Evolutionary conservation across 1,284 basidiomycete genomes (phyloP).

Genomic region (Dichomitus squalens): DNA sequence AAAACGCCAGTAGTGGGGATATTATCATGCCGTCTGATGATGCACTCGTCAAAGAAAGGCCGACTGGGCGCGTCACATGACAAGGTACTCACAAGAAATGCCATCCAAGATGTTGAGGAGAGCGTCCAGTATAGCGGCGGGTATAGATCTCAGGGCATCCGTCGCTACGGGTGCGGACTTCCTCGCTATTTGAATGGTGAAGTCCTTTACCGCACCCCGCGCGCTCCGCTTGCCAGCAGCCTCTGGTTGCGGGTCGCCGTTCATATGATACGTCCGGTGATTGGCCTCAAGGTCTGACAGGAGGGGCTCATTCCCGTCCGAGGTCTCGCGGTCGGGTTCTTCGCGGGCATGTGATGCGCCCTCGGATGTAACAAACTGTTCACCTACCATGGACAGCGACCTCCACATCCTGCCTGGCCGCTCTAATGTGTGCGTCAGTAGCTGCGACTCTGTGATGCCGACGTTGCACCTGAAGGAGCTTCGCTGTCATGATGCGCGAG

Average conservation of each 20-base stretch:
- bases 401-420: conserved; percentile 54
- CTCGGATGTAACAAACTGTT: conserved; percentile 4
- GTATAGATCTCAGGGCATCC: conserved; percentile 57
- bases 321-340: conserved; percentile 1
- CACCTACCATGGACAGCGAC: conserved; percentile 6
- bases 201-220: conserved; percentile 11
- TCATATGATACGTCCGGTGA: conserved; percentile 24
- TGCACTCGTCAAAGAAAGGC: neutral
- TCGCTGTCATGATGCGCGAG: conserved; percentile 33
- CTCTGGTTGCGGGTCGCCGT: conserved; percentile 16
- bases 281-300: conserved; percentile 32
- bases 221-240: conserved; percentile 21
- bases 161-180: conserved; percentile 21
- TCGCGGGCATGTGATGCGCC: neutral
- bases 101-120: conserved; percentile 94
- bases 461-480: conserved; percentile 9
- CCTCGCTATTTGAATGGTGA: conserved; percentile 8
- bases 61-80: too few relatives aligned
- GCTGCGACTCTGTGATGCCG: conserved; percentile 37
- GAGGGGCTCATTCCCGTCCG: conserved; percentile 27
- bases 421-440: conserved; percentile 42
- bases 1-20: conserved; percentile 85
- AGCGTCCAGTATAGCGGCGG: conserved; percentile 86
- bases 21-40: conserved; percentile 80
- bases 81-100: conserved; percentile 71